Percentiles rank a stretch among this genome's conserved stretches.
These are phyloP conservation scores for Pseudozyma pruni DNA, from an alignment of 1,284 basidiomycete species.

Conservation along the genomic window DNA sequence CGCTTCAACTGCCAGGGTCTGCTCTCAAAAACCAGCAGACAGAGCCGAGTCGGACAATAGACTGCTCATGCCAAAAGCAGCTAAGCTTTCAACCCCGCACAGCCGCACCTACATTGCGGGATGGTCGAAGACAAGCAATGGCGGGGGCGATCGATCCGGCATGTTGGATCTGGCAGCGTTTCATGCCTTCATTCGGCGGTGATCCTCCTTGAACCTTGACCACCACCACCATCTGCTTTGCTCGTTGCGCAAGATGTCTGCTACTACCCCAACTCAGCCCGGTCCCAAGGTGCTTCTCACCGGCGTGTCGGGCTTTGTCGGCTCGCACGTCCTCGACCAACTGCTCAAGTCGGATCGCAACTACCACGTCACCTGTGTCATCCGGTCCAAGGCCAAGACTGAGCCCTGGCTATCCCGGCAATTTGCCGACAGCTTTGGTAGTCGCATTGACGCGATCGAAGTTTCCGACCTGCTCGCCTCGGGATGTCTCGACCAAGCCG, in stretches of 20 bases:
- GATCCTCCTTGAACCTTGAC: background rate
- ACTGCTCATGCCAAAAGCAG: no score
- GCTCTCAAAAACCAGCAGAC: no score
- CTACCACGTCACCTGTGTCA: conserved; percentile 39
- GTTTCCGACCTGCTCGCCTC: conserved; percentile 27
- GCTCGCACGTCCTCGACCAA: conserved; percentile 42
- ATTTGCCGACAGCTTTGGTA: conserved; percentile 20
- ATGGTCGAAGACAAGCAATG: no score
- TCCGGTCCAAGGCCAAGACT: conserved; percentile 43
- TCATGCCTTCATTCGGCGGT: background rate
- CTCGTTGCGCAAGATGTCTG: no score
- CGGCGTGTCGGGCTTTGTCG: conserved; percentile 48
- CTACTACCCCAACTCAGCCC: background rate
- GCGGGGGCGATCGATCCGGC: background rate
- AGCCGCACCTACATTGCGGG: no score
- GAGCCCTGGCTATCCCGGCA: conserved; percentile 34
- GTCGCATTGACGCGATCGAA: conserved; percentile 23
- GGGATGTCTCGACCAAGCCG: conserved; percentile 23
- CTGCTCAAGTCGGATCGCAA: conserved; percentile 37
- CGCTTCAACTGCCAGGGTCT: no score
- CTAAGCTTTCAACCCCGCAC: no score
- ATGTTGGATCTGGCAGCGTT: no score
- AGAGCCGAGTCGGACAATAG: no score
- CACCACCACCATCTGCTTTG: background rate
- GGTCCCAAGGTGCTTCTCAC: conserved; percentile 36